Base-by-base conservation (phyloP, 805 yeast genomes). In the Candida argentea region DNA sequence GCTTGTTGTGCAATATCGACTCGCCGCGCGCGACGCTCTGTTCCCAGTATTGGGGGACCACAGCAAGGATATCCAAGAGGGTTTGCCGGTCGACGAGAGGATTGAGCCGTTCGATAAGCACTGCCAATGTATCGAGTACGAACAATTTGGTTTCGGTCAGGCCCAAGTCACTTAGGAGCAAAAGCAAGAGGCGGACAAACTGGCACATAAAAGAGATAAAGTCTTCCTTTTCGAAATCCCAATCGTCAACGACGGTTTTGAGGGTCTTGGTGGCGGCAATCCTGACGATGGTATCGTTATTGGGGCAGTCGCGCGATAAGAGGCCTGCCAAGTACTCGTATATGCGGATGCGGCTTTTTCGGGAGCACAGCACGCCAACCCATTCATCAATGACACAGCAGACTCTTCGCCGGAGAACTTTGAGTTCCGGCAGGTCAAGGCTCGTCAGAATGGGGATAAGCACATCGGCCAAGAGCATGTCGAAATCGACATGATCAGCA, bases 31-130 rank as follows among this genome's bases (percentile, higher is more conserved):
- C 18, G 5, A 38, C 35, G 16, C 84, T 66, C 3, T 58, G 50
- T 22, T 80, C 79, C 96, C 96, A 87, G 43, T 79, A 57, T 7
- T 57, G 52, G 0, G 95, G 94, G n/a, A 87, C 64, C 30, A 67
- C 47, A 4, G 48, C 33, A 30, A 80, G 52, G 14, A 80, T 54
- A 33, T 66, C 67, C 21, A 66, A 54, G 16, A 80, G 52, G 3
- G 73, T 59, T 10, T 63, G 58, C 20, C 60, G 56, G 32, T 72
- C 67, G 10, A 79, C 60, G 28, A 76, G 49, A 5, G 87, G 83
- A 40, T 70, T 76, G n/a, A 76, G 69, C 38, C 76, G 66, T 32
- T 72, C 71, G 25, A 81, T 58, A 11, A 87, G 42, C 3, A 73
- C 66, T 4, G 83, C 64, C 17, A 87, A 52, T 0, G 84, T 76